Evolutionary conservation across 108 stramenopile genomes (phyloP), one percentile per base, ranked within the genome.

Genomic region (Chaetoceros tenuissimus): DNA sequence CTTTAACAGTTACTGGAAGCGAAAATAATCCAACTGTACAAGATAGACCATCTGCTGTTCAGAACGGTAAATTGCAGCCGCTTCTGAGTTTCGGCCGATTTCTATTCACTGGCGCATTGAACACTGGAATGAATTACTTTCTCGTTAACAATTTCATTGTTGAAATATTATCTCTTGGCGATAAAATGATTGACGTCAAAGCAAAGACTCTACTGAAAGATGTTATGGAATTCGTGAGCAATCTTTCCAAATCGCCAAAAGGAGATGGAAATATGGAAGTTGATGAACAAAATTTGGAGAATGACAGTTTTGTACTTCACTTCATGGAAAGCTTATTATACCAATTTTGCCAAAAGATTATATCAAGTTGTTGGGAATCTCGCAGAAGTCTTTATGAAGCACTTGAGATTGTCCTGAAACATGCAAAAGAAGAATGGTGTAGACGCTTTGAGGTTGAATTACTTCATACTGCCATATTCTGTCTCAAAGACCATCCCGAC

Each of bases 1-100:
- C n/a, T n/a, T n/a, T n/a, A n/a, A n/a, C n/a, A n/a, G n/a, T n/a
- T n/a, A n/a, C n/a, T n/a, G n/a, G n/a, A n/a, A n/a, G n/a, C n/a
- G n/a, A n/a, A n/a, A n/a, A n/a, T n/a, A n/a, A n/a, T n/a, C n/a
- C n/a, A n/a, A n/a, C n/a, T n/a, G n/a, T n/a, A n/a, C n/a, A n/a
- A n/a, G n/a, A n/a, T n/a, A n/a, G n/a, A 16, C 5, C 10, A 25
- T 51, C 49, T 10, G 5, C 49, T 5, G 16, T 24, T 51, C 49
- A 51, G 16, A 51, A 51, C 16, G 49, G 24, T 10, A 51, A 24
- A 24, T 8, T 75, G 24, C 74, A 79, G 45, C 78, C 75, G 3
- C 56, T 81, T 23, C 71, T 65, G 24, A 76, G 80, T 26, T 87
- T 80, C 66, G 86, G 86, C 1, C 74, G 69, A 31, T 87, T 84